phyloP scores from a whole-genome alignment of 176 grass and related monocot genomes.

The Phyllostachys edulis region DNA sequence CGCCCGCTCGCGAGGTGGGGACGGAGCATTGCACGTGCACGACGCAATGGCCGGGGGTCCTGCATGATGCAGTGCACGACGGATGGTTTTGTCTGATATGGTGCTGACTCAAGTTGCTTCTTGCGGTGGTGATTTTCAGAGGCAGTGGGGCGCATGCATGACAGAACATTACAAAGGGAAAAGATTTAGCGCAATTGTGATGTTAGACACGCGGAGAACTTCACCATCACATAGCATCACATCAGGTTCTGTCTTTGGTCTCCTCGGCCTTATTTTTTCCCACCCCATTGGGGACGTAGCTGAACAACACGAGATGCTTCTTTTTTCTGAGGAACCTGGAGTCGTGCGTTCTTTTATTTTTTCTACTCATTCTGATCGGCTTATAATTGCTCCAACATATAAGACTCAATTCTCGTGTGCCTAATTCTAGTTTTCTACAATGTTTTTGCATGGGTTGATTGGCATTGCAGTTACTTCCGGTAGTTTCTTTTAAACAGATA shows the following conservation, averaged over 20 bases:
- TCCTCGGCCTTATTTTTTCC: constrained; percentile 1
- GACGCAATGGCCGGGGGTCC: neutral
- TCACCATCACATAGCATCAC: neutral
- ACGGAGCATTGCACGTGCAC: neutral
- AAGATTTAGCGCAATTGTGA: neutral
- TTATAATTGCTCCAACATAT: neutral
- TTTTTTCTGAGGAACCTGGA: neutral
- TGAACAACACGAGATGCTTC: neutral
- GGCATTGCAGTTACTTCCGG: neutral
- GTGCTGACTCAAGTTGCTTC: neutral
- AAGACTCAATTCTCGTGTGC: neutral
- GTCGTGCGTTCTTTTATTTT: neutral
- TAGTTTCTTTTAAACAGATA: neutral
- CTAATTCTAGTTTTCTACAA: neutral
- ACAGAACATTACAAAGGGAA: neutral
- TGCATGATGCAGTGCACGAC: neutral
- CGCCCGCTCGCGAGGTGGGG: neutral
- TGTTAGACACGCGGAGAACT: neutral
- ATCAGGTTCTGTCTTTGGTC: neutral
- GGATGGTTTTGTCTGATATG: neutral
- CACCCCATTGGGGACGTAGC: neutral
- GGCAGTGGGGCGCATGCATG: neutral
- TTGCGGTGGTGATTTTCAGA: neutral
- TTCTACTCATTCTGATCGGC: neutral
- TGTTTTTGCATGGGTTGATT: neutral